Evolutionary conservation across 2,329 filamentous ascomycete species (phyloP), one percentile per base, ranked within the genome.

Genomic region (Cytospora schulzeri): DNA sequence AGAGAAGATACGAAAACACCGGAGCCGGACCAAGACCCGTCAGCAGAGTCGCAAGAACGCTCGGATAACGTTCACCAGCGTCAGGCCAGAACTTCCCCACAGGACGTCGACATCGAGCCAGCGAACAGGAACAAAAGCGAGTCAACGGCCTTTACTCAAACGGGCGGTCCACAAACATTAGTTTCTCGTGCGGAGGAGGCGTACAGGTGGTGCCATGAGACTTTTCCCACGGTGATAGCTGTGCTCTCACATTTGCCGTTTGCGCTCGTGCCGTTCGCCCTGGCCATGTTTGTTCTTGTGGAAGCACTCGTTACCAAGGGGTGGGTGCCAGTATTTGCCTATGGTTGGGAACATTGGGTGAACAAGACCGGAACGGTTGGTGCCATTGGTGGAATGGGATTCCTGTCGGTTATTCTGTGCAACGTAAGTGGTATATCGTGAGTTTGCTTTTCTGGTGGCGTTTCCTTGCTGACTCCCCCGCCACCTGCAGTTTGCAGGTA

Each of bases 331-430:
- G 87, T 91, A 0, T 92, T 92, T 69, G 89, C 89, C 0, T 80
- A 90, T 58, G 89, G 89, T 1, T 92, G 89, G 89, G 84, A 90
- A 64, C 85, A 89, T 58, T 91, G 89, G 89, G 88, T 91, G 0
- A 76, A 80, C 12, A 88, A 83, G 71, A 92, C 89, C 0, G 89
- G 89, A 0, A 89, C 87, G 0, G 77, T 91, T 0, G 89, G 89
- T 1, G 84, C 83, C 1, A 83, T 92, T 38, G 88, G 87, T 1
- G 89, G 89, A 8, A 92, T 92, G 89, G 89, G 83, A 0, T 91
- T 92, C 61, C 75, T 92, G 0, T 89, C 88, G 0, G 88, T 90
- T 0, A 80, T 91, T 14, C 74, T 92, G 0, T 91, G 88, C 76
- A 92, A 92, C 67, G 89, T 91, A 73, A 80, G 88, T 81, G 58